These are phyloP conservation scores for Magnusiomyces clavatus DNA, from an alignment of 1,139 yeast genomes.

Conservation along the genomic window DNA sequence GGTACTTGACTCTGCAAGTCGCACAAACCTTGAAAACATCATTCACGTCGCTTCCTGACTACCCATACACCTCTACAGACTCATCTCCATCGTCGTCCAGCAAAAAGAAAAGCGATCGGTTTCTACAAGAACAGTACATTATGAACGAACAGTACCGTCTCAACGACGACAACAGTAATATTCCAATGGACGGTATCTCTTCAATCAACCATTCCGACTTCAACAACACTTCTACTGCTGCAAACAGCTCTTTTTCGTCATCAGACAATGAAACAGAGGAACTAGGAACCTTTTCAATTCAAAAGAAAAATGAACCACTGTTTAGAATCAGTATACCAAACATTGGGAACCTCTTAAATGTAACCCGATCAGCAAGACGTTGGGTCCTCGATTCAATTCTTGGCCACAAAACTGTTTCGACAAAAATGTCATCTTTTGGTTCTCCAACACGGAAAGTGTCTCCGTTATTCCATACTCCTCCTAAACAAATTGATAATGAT, in stretches of 20 bases:
- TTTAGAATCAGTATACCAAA: conserved; percentile 8
- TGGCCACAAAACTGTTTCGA: conserved; percentile 1
- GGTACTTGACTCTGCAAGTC: not conserved
- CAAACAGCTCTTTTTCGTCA: no score
- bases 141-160: not conserved
- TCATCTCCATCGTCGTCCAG: not conserved
- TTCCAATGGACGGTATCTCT: not conserved
- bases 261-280: no score
- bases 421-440: not conserved
- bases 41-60: not conserved
- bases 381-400: conserved; percentile 7
- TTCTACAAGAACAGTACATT: not conserved
- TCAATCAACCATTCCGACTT: not conserved
- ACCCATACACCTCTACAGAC: not conserved
- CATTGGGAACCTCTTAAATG: conserved; percentile 5
- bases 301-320: not conserved
- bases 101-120: not conserved
- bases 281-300: no score
- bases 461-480: not conserved
- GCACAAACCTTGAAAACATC: not conserved
- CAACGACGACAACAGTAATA: no score
- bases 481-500: not conserved
- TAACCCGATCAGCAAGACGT: conserved; percentile 2
- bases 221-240: no score
- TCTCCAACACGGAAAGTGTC: not conserved